Conservation (phyloP, 805 yeast genomes). For the Metschnikowia orientalis region DNA sequence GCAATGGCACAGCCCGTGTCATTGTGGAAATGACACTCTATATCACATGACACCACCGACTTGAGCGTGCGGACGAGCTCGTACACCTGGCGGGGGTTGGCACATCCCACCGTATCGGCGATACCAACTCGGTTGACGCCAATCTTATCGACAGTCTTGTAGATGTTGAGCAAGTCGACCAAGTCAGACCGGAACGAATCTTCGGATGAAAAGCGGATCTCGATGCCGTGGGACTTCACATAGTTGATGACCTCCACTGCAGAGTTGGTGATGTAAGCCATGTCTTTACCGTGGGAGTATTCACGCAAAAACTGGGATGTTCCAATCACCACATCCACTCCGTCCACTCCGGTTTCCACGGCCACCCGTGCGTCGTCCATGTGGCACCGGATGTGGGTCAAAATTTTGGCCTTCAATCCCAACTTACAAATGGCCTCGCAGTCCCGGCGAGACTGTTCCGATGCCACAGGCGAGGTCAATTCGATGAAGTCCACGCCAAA, state of each 20-base stretch:
- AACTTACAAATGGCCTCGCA: conserved; percentile 98
- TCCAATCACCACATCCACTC: conserved; percentile 97
- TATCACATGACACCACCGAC: conserved; percentile 92
- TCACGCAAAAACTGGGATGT: conserved; percentile 93
- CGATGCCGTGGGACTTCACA: conserved; percentile 94
- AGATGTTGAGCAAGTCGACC: conserved; percentile 90
- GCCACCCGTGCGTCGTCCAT: conserved; percentile 99
- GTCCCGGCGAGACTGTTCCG: conserved; percentile 87
- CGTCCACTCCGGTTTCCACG: conserved; percentile 97
- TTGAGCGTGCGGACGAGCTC: conserved; percentile 91
- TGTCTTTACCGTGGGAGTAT: conserved; percentile 96
- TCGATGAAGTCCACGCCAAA: conserved; percentile 98
- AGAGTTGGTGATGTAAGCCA: conserved; percentile 93
- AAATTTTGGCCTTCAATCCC: conserved; percentile 90
- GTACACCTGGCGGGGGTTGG: conserved; percentile 98
- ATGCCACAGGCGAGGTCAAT: conserved; percentile 95
- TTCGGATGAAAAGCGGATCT: conserved; percentile 94
- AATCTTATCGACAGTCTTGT: conserved; percentile 92
- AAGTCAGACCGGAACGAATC: conserved; percentile 96
- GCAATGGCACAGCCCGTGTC: conserved; percentile 99
- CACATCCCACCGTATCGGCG: conserved; percentile 99
- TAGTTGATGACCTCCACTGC: conserved; percentile 97
- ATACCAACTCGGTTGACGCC: conserved; percentile 99
- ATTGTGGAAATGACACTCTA: conserved; percentile 98
- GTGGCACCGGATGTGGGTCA: conserved; percentile 96